phyloP scores from a whole-genome alignment of 331 rosid genomes.

The Pyrus hybrid region DNA sequence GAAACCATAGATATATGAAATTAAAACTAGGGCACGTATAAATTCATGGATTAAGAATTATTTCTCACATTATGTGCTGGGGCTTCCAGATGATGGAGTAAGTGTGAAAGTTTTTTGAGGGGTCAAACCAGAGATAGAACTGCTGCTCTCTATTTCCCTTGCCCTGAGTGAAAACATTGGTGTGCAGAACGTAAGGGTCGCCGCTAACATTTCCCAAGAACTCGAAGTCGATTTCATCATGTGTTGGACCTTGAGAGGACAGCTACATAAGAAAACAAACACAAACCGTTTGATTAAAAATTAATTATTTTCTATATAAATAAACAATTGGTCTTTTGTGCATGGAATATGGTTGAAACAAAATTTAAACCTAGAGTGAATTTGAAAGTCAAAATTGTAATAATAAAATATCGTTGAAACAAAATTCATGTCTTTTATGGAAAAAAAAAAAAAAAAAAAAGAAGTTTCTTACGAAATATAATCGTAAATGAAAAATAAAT shows the following conservation, averaged over 20 bases:
- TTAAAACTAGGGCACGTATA: neutral
- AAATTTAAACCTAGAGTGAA: neutral
- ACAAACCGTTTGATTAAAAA: neutral
- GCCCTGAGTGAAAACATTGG: slow-evolving; percentile 75
- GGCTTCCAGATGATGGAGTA: slow-evolving; percentile 84
- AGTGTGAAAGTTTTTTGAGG: slow-evolving; percentile 82
- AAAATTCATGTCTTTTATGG: neutral
- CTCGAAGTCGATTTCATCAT: slow-evolving; percentile 86
- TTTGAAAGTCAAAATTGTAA: neutral
- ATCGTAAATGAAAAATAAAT: no score
- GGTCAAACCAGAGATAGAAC: slow-evolving; percentile 85
- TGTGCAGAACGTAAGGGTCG: slow-evolving; percentile 72
- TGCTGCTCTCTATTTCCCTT: slow-evolving; percentile 73
- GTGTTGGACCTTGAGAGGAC: slow-evolving; percentile 75
- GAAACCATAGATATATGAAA: no score
- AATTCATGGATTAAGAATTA: neutral
- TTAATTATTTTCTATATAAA: neutral
- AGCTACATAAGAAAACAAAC: slow-evolving; percentile 28
- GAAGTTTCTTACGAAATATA: no score
- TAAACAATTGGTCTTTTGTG: neutral
- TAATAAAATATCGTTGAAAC: no score
- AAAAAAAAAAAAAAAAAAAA: no score
- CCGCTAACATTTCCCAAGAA: slow-evolving; percentile 71
- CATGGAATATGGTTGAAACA: neutral
- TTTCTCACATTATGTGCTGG: slow-evolving; percentile 58